Conservation (phyloP, 768 basidiomycete species). For the Macrocybe gigantea region DNA sequence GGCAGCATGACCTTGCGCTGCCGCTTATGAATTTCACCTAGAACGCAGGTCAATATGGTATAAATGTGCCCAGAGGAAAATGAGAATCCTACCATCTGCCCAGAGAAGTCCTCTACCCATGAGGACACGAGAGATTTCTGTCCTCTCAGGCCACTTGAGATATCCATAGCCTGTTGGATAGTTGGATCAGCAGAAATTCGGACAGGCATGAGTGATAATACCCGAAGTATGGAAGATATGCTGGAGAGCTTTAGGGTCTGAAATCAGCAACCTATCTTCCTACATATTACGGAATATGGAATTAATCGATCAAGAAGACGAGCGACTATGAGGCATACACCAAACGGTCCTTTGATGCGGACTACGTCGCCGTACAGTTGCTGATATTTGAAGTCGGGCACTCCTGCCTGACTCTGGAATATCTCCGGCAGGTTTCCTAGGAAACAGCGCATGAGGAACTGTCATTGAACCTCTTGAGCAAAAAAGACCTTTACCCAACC, state of each 20-base stretch:
- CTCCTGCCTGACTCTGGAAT: slow-evolving; percentile 45
- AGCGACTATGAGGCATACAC: slow-evolving; percentile 10
- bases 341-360: slow-evolving; percentile 44
- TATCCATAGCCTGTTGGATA: slow-evolving; percentile 40
- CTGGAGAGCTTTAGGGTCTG: slow-evolving; percentile 55
- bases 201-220: slow-evolving; percentile 8
- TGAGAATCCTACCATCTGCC: slow-evolving; percentile 39
- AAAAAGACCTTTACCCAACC: slow-evolving; percentile 29
- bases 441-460: not conserved
- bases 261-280: slow-evolving; percentile 48
- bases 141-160: slow-evolving; percentile 44
- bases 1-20: slow-evolving; percentile 51
- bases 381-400: slow-evolving; percentile 49
- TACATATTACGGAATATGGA: slow-evolving; percentile 11
- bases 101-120: slow-evolving; percentile 49
- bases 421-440: slow-evolving; percentile 45
- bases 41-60: not conserved
- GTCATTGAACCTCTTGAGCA: not conserved
- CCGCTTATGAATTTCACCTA: slow-evolving; percentile 43
- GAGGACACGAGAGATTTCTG: slow-evolving; percentile 41
- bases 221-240: slow-evolving; percentile 50
- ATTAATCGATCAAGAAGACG: not conserved
- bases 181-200: slow-evolving; percentile 1
- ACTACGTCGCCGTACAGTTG: slow-evolving; percentile 43
- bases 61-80: not conserved